Conservation (phyloP, 140 eudicot genomes). For the Flaveria floridana region DNA sequence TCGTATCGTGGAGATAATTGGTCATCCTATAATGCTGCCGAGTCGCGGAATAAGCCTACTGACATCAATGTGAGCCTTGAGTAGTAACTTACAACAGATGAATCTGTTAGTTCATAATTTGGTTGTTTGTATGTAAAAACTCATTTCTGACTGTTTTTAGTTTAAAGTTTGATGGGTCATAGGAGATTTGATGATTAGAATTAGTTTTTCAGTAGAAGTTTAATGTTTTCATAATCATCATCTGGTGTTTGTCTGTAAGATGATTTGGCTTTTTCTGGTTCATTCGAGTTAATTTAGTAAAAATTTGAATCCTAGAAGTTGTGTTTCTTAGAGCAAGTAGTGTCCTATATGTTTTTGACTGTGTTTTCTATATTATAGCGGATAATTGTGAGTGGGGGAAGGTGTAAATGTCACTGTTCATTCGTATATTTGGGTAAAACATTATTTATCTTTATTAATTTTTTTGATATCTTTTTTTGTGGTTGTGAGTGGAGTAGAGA, state of each 20-base stretch:
- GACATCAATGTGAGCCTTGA: constrained; percentile 43
- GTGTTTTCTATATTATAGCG: no score
- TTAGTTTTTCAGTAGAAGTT: constrained; percentile 31
- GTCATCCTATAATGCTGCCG: constrained; percentile 34
- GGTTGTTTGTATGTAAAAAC: constrained; percentile 41
- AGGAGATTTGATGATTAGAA: constrained; percentile 30
- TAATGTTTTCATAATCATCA: constrained; percentile 12
- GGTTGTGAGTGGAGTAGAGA: no score
- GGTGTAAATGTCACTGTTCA: no score
- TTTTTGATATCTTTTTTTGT: no score
- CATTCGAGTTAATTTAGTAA: constrained; percentile 29
- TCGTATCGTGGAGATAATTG: constrained; percentile 40
- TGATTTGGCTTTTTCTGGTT: constrained; percentile 29
- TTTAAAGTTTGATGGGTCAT: constrained; percentile 28
- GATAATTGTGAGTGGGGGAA: no score
- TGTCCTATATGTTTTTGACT: no score
- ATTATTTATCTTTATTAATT: no score
- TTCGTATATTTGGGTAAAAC: no score
- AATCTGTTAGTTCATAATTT: constrained; percentile 12
- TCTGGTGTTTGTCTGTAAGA: constrained; percentile 26
- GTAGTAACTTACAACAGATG: constrained; percentile 23
- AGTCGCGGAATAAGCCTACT: constrained; percentile 35
- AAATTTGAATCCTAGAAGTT: constrained; percentile 11
- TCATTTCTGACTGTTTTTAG: constrained; percentile 30
- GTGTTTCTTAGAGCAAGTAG: background rate